These are phyloP conservation scores for Breynia disticha DNA, from an alignment of 441 rosid species.

Conservation along the genomic window DNA sequence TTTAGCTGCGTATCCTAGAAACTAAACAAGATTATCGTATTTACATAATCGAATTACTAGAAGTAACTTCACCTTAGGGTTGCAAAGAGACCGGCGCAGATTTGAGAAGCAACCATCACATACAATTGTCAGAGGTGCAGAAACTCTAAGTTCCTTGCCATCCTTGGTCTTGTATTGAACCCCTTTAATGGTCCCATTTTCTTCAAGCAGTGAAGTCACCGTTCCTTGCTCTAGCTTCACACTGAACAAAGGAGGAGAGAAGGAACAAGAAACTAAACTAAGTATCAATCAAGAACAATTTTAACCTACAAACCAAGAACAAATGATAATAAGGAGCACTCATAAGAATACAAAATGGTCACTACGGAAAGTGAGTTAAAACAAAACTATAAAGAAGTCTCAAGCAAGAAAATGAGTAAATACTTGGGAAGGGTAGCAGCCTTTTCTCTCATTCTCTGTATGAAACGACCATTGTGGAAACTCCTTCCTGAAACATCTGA, in stretches of 20 bases:
- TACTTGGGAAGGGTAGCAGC: slow-evolving; percentile 57
- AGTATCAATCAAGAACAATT: background rate
- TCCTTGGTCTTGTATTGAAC: slow-evolving; percentile 73
- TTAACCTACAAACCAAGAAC: background rate
- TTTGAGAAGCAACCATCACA: slow-evolving; percentile 91
- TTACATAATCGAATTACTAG: background rate
- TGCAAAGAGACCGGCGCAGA: slow-evolving; percentile 66
- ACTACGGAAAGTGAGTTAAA: background rate
- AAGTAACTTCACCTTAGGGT: slow-evolving; percentile 50
- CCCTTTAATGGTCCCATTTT: slow-evolving; percentile 54
- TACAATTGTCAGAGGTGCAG: slow-evolving; percentile 75
- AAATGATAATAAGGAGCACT: background rate
- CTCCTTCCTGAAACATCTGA: slow-evolving; percentile 65
- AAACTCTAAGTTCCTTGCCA: slow-evolving; percentile 37
- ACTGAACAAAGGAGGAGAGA: slow-evolving; percentile 21
- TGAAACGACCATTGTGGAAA: slow-evolving; percentile 74
- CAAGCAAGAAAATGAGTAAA: background rate
- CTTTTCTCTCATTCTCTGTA: slow-evolving; percentile 69
- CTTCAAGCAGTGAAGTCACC: slow-evolving; percentile 64
- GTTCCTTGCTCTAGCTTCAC: slow-evolving; percentile 69
- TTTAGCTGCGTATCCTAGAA: too few species aligned
- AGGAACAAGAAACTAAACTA: background rate
- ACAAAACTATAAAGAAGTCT: background rate
- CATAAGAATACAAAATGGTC: too few species aligned
- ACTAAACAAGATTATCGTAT: background rate